A percentile compares a stretch with the other conserved stretches of the same genome.
phyloP scores from a whole-genome alignment of 345 rosid genomes.

The Euphorbia tirucalli region DNA sequence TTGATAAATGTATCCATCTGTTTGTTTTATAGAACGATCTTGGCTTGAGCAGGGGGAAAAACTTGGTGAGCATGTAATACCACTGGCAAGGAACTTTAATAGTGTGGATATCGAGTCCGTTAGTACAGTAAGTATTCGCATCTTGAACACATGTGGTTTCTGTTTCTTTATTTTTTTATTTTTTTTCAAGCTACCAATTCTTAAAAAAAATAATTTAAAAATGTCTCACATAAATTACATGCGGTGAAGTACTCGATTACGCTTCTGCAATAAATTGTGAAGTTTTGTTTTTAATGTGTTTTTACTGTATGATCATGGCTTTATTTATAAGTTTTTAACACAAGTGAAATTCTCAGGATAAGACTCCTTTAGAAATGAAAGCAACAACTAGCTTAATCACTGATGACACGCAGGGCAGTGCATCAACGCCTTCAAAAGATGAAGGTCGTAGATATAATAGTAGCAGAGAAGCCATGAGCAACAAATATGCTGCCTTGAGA shows the following conservation, averaged over 20 bases:
- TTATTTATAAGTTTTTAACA: slow-evolving; percentile 7
- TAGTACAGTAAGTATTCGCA: slow-evolving; percentile 41
- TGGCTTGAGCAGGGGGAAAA: slow-evolving; percentile 87
- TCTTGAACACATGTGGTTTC: background rate
- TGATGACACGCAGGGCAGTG: slow-evolving; percentile 33
- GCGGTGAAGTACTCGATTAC: background rate
- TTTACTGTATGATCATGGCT: background rate
- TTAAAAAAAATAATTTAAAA: background rate
- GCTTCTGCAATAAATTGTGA: background rate
- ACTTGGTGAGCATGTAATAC: slow-evolving; percentile 90
- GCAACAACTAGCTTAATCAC: slow-evolving; percentile 32
- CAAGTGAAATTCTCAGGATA: slow-evolving; percentile 46
- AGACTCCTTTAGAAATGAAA: slow-evolving; percentile 66
- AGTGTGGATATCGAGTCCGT: slow-evolving; percentile 64
- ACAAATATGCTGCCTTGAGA: slow-evolving; percentile 83
- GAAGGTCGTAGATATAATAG: slow-evolving; percentile 59
- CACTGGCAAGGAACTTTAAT: slow-evolving; percentile 83
- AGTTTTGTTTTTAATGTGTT: slow-evolving; percentile 6
- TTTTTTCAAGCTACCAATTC: background rate
- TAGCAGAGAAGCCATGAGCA: slow-evolving; percentile 78
- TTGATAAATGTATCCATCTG: background rate
- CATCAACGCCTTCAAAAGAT: slow-evolving; percentile 47
- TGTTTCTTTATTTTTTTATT: background rate
- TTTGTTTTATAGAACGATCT: slow-evolving; percentile 51
- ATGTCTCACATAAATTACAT: background rate